Conservation (phyloP, 805 yeast genomes). For the Ogataea ganodermae region DNA sequence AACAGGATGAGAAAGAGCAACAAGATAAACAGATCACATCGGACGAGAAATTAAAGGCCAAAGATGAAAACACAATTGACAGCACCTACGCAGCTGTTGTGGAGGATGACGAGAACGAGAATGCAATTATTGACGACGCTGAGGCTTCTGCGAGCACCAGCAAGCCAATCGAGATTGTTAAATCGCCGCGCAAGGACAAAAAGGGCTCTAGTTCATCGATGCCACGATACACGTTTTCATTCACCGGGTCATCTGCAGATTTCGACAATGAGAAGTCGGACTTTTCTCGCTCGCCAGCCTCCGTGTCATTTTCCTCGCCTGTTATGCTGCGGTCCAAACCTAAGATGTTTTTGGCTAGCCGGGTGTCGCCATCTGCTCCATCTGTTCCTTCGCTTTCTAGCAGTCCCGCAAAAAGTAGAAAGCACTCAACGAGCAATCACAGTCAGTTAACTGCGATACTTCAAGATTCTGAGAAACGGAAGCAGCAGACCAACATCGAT, state of each 20-base stretch:
- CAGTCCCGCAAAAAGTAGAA: slow-evolving; percentile 18
- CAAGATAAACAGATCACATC: background rate
- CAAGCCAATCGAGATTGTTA: slow-evolving; percentile 25
- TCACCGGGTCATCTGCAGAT: slow-evolving; percentile 36
- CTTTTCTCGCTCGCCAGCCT: slow-evolving; percentile 23
- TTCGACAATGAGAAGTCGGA: slow-evolving; percentile 37
- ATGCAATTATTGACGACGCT: slow-evolving; percentile 29
- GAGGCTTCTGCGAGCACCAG: slow-evolving; percentile 11
- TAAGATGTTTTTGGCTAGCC: slow-evolving; percentile 12
- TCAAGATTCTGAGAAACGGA: slow-evolving; percentile 11
- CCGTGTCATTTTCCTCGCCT: slow-evolving; percentile 21
- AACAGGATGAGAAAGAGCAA: background rate
- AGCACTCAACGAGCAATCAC: slow-evolving; percentile 25
- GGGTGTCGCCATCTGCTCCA: slow-evolving; percentile 15
- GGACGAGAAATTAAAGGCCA: background rate
- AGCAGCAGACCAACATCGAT: slow-evolving; percentile 6
- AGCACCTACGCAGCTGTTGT: background rate
- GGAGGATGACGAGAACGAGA: slow-evolving; percentile 22
- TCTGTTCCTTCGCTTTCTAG: slow-evolving; percentile 13
- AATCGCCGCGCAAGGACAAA: slow-evolving; percentile 3
- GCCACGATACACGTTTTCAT: slow-evolving; percentile 30
- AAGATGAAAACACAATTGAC: background rate
- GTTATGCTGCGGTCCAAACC: slow-evolving; percentile 11
- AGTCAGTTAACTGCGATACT: slow-evolving; percentile 35
- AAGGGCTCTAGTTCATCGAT: slow-evolving; percentile 15